phyloP scores from a whole-genome alignment of 345 rosid genomes.

The Iberis pinnata region DNA sequence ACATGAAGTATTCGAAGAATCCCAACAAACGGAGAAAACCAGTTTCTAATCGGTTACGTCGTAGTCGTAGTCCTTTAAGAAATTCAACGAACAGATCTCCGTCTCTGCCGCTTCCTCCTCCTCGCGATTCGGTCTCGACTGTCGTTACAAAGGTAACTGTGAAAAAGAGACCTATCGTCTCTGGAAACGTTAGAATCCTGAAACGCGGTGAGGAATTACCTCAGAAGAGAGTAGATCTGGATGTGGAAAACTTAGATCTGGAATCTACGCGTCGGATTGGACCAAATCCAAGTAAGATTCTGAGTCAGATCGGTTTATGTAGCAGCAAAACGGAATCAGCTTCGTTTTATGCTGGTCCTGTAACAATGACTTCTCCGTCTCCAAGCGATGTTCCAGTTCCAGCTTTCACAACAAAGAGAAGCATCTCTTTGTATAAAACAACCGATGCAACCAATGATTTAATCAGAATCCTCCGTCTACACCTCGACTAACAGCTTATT shows the following conservation, averaged over 20 bases:
- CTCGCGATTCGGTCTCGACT: no score
- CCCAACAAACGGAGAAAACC: slow-evolving; percentile 19
- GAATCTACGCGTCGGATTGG: slow-evolving; percentile 32
- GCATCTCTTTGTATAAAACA: slow-evolving; percentile 6
- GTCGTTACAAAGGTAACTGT: not conserved
- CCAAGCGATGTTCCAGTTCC: slow-evolving; percentile 91
- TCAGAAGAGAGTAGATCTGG: not conserved
- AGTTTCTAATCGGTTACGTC: slow-evolving; percentile 38
- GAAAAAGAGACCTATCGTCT: slow-evolving; percentile 19
- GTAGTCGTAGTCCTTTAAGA: slow-evolving; percentile 36
- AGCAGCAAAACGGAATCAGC: slow-evolving; percentile 17
- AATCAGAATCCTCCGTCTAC: slow-evolving; percentile 48
- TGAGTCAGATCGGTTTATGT: slow-evolving; percentile 28
- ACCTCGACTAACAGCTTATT: slow-evolving; percentile 15
- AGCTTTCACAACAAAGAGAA: slow-evolving; percentile 44
- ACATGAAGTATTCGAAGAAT: slow-evolving; percentile 23
- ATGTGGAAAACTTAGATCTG: slow-evolving; percentile 24
- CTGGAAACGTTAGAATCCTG: slow-evolving; percentile 57
- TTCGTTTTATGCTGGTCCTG: slow-evolving; percentile 69
- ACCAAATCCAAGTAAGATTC: slow-evolving; percentile 31
- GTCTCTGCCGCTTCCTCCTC: not conserved
- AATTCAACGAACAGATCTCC: slow-evolving; percentile 20
- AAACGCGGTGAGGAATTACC: slow-evolving; percentile 56
- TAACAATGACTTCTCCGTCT: slow-evolving; percentile 69
- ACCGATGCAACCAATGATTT: slow-evolving; percentile 48